These are phyloP conservation scores for Cyclostephanos tholiformis DNA, from an alignment of 108 stramenopile genomes.

Conservation along the genomic window DNA sequence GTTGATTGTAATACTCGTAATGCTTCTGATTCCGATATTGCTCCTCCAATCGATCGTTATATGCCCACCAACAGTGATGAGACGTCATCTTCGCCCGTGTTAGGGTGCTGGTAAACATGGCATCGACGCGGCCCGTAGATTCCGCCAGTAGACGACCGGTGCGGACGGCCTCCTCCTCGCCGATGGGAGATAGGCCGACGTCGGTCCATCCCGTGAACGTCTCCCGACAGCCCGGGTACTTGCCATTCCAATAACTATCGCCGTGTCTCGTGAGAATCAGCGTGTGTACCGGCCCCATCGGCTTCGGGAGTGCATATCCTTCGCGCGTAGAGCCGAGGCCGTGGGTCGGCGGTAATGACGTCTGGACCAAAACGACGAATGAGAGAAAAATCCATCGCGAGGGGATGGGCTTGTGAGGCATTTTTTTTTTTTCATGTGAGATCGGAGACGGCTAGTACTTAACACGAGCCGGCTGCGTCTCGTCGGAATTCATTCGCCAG, in stretches of 20 bases:
- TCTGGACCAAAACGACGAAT: not conserved
- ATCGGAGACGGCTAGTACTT: too few species aligned
- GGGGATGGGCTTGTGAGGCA: not conserved
- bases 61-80: conserved; percentile 61
- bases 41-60: conserved; percentile 37
- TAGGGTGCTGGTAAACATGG: conserved; percentile 57
- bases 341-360: not conserved
- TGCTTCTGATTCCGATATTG: conserved; percentile 20
- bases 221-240: conserved; percentile 57
- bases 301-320: not conserved
- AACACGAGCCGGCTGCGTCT: too few species aligned
- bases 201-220: conserved; percentile 79
- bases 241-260: conserved; percentile 69
- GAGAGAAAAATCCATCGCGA: not conserved
- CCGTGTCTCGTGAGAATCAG: conserved; percentile 68
- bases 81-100: conserved; percentile 59
- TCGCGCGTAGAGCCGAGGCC: not conserved
- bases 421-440: too few species aligned
- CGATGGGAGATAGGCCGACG: conserved; percentile 55
- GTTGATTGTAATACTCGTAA: conserved; percentile 36
- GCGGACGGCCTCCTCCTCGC: conserved; percentile 51
- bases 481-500: too few species aligned
- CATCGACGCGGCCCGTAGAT: conserved; percentile 46
- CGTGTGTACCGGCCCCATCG: conserved; percentile 51
- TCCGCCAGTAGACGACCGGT: conserved; percentile 45